A percentile compares a stretch with the other conserved stretches of the same genome.
Evolutionary conservation across 2,329 filamentous ascomycete species (phyloP).

Genomic region (Aspergillus tanneri): DNA sequence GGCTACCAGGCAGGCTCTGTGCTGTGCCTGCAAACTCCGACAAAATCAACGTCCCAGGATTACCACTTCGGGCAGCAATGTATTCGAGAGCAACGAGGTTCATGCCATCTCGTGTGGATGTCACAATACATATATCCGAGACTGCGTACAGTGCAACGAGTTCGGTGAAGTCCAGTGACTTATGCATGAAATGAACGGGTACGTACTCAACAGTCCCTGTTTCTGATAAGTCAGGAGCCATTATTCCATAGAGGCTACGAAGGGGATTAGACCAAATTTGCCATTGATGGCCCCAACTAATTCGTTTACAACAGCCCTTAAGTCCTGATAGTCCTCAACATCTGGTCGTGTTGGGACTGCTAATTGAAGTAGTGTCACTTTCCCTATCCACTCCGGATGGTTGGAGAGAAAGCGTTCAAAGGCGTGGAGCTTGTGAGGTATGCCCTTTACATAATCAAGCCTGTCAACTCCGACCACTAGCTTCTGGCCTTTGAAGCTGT

Average conservation of each 20-base stretch:
- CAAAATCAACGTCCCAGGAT: slow-evolving; percentile 89
- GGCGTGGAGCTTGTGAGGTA: slow-evolving; percentile 94
- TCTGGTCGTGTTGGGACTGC: slow-evolving; percentile 93
- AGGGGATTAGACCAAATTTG: slow-evolving; percentile 47
- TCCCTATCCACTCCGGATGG: slow-evolving; percentile 96
- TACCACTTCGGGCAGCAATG: slow-evolving; percentile 86
- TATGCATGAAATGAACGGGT: slow-evolving; percentile 98
- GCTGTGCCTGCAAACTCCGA: slow-evolving; percentile 96
- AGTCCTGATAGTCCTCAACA: slow-evolving; percentile 96
- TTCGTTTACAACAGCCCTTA: slow-evolving; percentile 93
- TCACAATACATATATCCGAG: slow-evolving; percentile 88
- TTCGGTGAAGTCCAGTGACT: slow-evolving; percentile 92
- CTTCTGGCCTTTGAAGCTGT: slow-evolving; percentile 94
- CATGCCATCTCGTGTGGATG: slow-evolving; percentile 97
- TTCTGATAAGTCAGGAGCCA: slow-evolving; percentile 19
- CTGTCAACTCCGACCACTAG: slow-evolving; percentile 96
- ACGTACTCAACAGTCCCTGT: slow-evolving; percentile 90
- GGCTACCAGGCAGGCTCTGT: slow-evolving; percentile 86
- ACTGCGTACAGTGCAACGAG: slow-evolving; percentile 90
- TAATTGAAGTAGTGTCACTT: slow-evolving; percentile 93
- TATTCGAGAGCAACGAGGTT: slow-evolving; percentile 98
- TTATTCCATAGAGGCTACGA: background rate
- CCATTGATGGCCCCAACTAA: slow-evolving; percentile 96
- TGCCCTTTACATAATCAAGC: slow-evolving; percentile 97
- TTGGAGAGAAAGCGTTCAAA: slow-evolving; percentile 95